Percentiles rank a stretch among this genome's conserved stretches.
phyloP scores from a whole-genome alignment of 768 basidiomycete species.

The Leucosporidium yakuticum region DNA sequence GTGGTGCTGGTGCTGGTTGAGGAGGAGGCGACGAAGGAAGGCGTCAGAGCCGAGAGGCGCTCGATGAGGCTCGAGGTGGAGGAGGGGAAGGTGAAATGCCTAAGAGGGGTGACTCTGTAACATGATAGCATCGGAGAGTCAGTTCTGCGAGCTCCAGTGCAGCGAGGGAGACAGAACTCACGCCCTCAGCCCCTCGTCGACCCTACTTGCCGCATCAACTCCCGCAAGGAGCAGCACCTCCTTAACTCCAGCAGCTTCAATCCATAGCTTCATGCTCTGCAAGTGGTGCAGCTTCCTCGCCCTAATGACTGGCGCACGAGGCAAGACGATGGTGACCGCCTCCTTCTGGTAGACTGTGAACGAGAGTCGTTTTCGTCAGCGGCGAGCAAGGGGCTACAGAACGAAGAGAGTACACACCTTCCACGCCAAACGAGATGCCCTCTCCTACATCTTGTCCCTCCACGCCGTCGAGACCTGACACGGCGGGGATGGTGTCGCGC shows the following conservation, averaged over 20 bases:
- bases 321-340: conserved; percentile 22
- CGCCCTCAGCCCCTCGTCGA: conserved; percentile 20
- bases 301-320: conserved; percentile 28
- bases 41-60: not conserved
- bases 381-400: not conserved
- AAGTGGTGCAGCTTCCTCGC: conserved; percentile 23
- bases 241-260: conserved; percentile 1
- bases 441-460: not conserved
- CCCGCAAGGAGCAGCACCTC: conserved; percentile 24
- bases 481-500: conserved; percentile 20
- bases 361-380: not conserved
- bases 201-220: conserved; percentile 18
- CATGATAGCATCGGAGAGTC: too few relatives aligned
- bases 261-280: conserved; percentile 1
- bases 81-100: conserved; percentile 17
- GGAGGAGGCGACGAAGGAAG: not conserved
- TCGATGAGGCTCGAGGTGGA: not conserved
- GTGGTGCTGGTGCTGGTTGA: not conserved
- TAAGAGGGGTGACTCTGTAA: conserved; percentile 13
- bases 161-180: conserved; percentile 4
- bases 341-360: conserved; percentile 14
- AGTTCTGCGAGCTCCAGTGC: not conserved
- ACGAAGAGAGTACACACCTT: conserved; percentile 11
- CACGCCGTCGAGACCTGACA: conserved; percentile 9
- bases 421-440: conserved; percentile 17